Evolutionary conservation across 2,329 filamentous ascomycete species (phyloP), one percentile per base, ranked within the genome.

Genomic region (Fusarium denticulatum): DNA sequence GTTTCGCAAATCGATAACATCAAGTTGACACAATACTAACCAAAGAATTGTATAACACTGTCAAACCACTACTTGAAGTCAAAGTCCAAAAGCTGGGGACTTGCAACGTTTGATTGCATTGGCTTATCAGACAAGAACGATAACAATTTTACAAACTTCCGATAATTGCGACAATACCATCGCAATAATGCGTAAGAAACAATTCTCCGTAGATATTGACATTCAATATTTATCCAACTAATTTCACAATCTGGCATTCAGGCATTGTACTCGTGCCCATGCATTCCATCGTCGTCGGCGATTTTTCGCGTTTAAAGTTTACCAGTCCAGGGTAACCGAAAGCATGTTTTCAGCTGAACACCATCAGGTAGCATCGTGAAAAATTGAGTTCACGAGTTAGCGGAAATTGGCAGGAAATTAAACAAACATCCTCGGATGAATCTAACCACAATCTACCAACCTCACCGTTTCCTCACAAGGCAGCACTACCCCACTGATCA

Each of bases 351-450:
- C 16, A 56, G 52, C 36, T 42, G 52, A 56, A 32, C 39, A 57
- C 24, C 11, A 26, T 28, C 16, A 40, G 15, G 46, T 60, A 53
- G n/a, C 57, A 32, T 53, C 14, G 10, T 43, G 32, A 49, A 3
- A 24, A n/a, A 20, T 36, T 67, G 39, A 62, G 39, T 32, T 46
- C 18, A 24, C 18, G 14, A 39, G n/a, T 7, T 7, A 15, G 14
- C 64, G 65, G 65, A 68, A 47, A 68, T 68, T 68, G 30, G 18
- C 47, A 32, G 56, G 65, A 68, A 62, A 53, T 47, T 46, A 34
- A 7, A 34, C 24, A 22, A 55, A 43, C 46, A 49, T 32, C 7
- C 11, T 67, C 47, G 50, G 39, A 18, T 1, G 1, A 37, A 34
- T 22, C 65, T 67, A 67, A 55, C 24, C 53, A 12, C 12, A 34